These are phyloP conservation scores for Phanerodontia chrysosporium DNA, from an alignment of 768 basidiomycete species.

Conservation along the genomic window DNA sequence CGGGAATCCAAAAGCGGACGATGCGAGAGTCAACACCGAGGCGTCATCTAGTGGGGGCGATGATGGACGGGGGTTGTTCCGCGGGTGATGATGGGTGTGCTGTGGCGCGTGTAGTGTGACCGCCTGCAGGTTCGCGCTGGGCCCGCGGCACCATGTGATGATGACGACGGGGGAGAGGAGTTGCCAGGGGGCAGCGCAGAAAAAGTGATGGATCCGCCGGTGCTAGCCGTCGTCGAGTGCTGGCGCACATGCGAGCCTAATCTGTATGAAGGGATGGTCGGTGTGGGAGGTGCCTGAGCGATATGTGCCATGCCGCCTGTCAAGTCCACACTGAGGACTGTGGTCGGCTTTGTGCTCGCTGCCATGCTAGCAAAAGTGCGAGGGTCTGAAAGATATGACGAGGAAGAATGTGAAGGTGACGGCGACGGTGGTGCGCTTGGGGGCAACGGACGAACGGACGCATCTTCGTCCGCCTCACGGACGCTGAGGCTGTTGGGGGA, in stretches of 20 bases:
- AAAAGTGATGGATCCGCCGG: conserved; percentile 66
- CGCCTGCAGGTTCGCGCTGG: conserved; percentile 2
- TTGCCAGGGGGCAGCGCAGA: conserved; percentile 51
- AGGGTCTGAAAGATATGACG: conserved; percentile 77
- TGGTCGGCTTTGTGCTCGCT: conserved; percentile 93
- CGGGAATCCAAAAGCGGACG: conserved; percentile 82
- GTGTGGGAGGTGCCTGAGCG: conserved; percentile 73
- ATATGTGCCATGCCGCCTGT: conserved; percentile 87
- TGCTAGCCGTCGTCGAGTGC: conserved; percentile 51
- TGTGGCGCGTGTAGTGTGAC: conserved; percentile 72
- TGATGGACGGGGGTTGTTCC: conserved; percentile 92
- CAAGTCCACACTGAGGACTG: conserved; percentile 84
- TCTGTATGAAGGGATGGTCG: conserved; percentile 48
- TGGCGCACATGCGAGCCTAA: conserved; percentile 57
- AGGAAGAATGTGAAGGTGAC: conserved; percentile 78
- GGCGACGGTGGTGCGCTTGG: conserved; percentile 87
- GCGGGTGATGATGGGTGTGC: conserved; percentile 89
- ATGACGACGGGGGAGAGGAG: conserved; percentile 41
- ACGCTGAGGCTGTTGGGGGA: conserved; percentile 58
- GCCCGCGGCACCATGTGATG: conserved; percentile 9
- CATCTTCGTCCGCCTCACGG: conserved; percentile 90
- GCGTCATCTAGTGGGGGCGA: conserved; percentile 91
- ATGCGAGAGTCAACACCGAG: conserved; percentile 87
- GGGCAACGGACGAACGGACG: conserved; percentile 84
- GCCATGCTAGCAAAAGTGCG: conserved; percentile 79